Evolutionary conservation across 2,329 filamentous ascomycete genomes (phyloP).

Genomic region (Helotiales sp.): DNA sequence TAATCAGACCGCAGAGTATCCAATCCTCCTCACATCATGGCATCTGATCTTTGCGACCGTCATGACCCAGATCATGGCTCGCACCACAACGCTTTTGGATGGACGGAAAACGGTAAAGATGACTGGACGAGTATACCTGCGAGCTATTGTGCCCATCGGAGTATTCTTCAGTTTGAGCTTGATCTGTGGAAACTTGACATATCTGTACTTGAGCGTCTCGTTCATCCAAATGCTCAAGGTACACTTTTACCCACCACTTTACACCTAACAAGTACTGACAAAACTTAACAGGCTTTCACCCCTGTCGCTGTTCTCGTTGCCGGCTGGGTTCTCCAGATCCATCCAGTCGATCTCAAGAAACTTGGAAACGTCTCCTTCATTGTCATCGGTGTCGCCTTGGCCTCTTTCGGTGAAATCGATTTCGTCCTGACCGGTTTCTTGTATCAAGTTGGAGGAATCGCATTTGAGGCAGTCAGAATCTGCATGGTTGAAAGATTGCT

Average conservation of each 20-base stretch:
- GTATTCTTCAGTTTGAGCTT: conserved; percentile 94
- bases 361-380: conserved; percentile 95
- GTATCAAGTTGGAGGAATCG: conserved; percentile 77
- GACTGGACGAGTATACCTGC: conserved; percentile 90
- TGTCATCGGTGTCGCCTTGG: conserved; percentile 91
- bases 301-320: conserved; percentile 91
- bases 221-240: conserved; percentile 99
- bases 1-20: conserved; percentile 59
- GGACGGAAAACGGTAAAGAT: conserved; percentile 96
- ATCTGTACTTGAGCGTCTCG: conserved; percentile 91
- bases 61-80: conserved; percentile 92
- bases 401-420: conserved; percentile 93
- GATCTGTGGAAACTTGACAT: conserved; percentile 95
- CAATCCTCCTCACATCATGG: conserved; percentile 91
- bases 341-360: conserved; percentile 79
- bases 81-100: conserved; percentile 88
- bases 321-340: conserved; percentile 83
- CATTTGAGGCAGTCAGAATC: conserved; percentile 82
- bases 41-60: conserved; percentile 91
- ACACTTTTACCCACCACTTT: neutral
- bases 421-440: conserved; percentile 83
- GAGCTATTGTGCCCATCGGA: conserved; percentile 92
- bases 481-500: conserved; percentile 85
- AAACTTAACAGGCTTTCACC: conserved; percentile 73
- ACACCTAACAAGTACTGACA: conserved; percentile 20